phyloP scores from a whole-genome alignment of 2,329 filamentous ascomycete genomes.

The Neoascochyta sp. region DNA sequence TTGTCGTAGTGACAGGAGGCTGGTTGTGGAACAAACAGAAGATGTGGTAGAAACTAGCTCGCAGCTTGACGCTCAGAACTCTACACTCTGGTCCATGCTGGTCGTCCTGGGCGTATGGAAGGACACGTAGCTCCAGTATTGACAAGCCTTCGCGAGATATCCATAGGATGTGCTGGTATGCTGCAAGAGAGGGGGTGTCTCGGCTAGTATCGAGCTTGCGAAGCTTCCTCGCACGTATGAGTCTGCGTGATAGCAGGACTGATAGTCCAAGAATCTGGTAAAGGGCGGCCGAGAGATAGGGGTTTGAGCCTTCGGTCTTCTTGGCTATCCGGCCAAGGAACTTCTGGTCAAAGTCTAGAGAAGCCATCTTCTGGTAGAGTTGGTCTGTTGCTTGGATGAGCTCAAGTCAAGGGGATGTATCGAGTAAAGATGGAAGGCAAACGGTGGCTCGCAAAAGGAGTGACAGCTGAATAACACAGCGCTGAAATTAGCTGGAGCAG shows the following conservation, averaged over 20 bases:
- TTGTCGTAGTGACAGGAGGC: conserved; percentile 58
- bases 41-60: conserved; percentile 93
- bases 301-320: conserved; percentile 71
- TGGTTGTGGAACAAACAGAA: conserved; percentile 95
- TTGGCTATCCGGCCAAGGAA: conserved; percentile 87
- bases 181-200: conserved; percentile 72
- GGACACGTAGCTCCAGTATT: conserved; percentile 78
- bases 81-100: conserved; percentile 73
- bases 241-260: conserved; percentile 77
- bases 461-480: no score
- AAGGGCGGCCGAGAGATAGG: conserved; percentile 74
- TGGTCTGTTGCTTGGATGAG: no score
- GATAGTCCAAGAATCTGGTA: conserved; percentile 91
- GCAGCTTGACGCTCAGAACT: conserved; percentile 85
- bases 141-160: conserved; percentile 86
- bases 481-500: no score
- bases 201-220: conserved; percentile 76
- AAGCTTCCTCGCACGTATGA: conserved; percentile 77
- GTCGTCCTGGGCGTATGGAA: conserved; percentile 69
- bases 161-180: conserved; percentile 93
- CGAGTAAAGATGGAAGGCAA: no score
- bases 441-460: no score
- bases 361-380: conserved; percentile 67
- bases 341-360: conserved; percentile 95
- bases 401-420: no score